Percentiles rank a stretch among this genome's conserved stretches.
These are phyloP conservation scores for Ophiostoma populinum DNA, from an alignment of 2,329 filamentous ascomycete species.

Conservation along the genomic window DNA sequence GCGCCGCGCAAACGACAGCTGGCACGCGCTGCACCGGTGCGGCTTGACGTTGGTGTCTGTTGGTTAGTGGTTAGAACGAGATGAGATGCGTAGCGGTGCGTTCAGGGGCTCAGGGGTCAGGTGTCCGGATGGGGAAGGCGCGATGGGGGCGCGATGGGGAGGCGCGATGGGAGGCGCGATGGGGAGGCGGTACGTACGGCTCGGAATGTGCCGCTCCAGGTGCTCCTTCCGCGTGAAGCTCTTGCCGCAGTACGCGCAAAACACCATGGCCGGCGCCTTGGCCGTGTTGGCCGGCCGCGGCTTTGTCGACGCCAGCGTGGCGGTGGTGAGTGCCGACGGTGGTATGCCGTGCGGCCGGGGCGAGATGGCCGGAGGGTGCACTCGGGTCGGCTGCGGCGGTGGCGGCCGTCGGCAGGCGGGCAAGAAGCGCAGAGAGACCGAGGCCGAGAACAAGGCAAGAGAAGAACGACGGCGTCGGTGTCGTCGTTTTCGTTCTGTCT, in stretches of 20 bases:
- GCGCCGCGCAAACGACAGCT: constrained; percentile 31
- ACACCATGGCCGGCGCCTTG: constrained; percentile 20
- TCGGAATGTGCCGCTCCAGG: constrained; percentile 36
- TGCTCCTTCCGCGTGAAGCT: constrained; percentile 38
- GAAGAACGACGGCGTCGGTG: background rate
- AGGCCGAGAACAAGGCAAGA: background rate
- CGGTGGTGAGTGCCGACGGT: background rate
- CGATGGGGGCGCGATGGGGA: too few relatives aligned
- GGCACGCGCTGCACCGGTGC: constrained; percentile 30
- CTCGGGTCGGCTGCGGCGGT: too few relatives aligned
- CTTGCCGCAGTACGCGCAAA: constrained; percentile 36
- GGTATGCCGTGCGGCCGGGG: background rate
- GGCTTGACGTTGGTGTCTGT: constrained; percentile 39
- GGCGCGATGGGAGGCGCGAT: too few relatives aligned
- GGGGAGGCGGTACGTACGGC: constrained; percentile 21
- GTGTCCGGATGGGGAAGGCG: too few relatives aligned
- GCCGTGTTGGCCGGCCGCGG: constrained; percentile 6
- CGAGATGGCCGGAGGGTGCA: background rate
- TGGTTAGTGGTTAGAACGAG: constrained; percentile 10
- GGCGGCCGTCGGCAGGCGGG: too few relatives aligned
- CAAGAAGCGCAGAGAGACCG: background rate
- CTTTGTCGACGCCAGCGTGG: constrained; percentile 7
- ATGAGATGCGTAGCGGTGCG: too few relatives aligned
- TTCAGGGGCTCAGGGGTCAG: too few relatives aligned
- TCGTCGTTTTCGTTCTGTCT: too few relatives aligned